These are phyloP conservation scores for Axilococcus clingmanii DNA, from an alignment of 139 green algal genomes.

Conservation along the genomic window DNA sequence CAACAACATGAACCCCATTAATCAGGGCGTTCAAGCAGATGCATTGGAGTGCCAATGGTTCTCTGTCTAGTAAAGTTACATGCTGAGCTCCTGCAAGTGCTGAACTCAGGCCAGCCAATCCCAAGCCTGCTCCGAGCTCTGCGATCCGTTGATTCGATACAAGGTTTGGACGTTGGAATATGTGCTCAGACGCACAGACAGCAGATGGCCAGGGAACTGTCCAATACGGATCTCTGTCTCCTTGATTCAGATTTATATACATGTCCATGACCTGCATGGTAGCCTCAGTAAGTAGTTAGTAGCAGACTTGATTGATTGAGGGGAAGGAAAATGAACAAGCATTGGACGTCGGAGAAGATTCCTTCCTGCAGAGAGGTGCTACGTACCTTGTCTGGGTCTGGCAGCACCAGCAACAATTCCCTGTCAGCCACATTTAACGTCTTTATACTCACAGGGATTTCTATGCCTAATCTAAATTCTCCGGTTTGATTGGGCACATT, in stretches of 20 bases:
- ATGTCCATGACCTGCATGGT: slow-evolving; percentile 67
- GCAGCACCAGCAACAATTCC: too few relatives aligned
- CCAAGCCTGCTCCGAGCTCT: slow-evolving; percentile 64
- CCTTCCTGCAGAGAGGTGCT: too few relatives aligned
- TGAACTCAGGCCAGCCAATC: slow-evolving; percentile 61
- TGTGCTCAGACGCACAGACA: slow-evolving; percentile 48
- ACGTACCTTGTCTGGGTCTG: too few relatives aligned
- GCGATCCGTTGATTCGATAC: slow-evolving; percentile 43
- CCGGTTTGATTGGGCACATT: too few relatives aligned
- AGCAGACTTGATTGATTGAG: too few relatives aligned
- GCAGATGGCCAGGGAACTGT: slow-evolving; percentile 65
- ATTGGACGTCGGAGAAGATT: too few relatives aligned
- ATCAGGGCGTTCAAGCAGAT: slow-evolving; percentile 29
- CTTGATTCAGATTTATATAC: slow-evolving; percentile 50
- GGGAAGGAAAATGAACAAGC: too few relatives aligned
- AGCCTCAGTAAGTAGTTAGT: too few relatives aligned
- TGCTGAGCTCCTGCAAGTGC: slow-evolving; percentile 46
- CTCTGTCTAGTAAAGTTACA: slow-evolving; percentile 70
- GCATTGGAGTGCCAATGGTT: slow-evolving; percentile 70
- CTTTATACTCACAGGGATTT: too few relatives aligned
- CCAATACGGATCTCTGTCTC: slow-evolving; percentile 57
- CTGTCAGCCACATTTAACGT: too few relatives aligned
- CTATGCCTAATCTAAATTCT: too few relatives aligned
- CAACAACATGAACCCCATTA: background rate
- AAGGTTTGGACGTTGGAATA: slow-evolving; percentile 45